Evolutionary conservation across 1,284 basidiomycete species (phyloP).

Genomic region (Boletus semigastroideus): DNA sequence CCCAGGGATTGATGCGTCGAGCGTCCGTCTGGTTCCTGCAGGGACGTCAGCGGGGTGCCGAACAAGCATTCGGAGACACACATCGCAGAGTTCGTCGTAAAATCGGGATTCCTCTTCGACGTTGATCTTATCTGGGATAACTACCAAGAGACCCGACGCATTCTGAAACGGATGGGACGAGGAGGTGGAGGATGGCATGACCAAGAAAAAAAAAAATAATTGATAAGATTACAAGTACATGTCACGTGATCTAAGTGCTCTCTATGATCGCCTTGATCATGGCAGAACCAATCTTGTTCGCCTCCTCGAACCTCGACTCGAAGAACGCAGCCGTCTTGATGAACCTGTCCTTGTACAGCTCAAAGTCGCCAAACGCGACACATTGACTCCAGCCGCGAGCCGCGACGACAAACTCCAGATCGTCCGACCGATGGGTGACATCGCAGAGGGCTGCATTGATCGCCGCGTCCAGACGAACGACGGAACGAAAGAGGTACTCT

Average conservation of each 20-base stretch:
- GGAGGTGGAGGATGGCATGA: neutral
- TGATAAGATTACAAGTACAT: neutral
- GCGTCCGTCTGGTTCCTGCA: conserved; percentile 23
- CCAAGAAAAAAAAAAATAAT: neutral
- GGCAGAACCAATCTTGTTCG: conserved; percentile 76
- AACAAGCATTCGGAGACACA: conserved; percentile 11
- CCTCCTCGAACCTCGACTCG: conserved; percentile 85
- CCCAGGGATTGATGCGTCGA: conserved; percentile 31
- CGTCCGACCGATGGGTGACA: conserved; percentile 83
- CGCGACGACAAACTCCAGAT: conserved; percentile 93
- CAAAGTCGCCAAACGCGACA: conserved; percentile 90
- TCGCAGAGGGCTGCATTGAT: conserved; percentile 80
- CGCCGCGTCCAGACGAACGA: conserved; percentile 62
- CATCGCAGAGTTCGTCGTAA: conserved; percentile 48
- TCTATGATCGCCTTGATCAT: conserved; percentile 91
- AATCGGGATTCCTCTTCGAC: conserved; percentile 48
- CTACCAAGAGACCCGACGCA: conserved; percentile 24
- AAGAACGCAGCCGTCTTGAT: conserved; percentile 84
- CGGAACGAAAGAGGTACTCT: conserved; percentile 87
- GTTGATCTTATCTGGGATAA: conserved; percentile 40
- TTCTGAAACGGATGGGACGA: conserved; percentile 25
- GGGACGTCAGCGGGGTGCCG: neutral
- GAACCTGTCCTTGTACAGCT: conserved; percentile 84
- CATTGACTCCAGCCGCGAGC: conserved; percentile 97
- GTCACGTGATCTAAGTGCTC: conserved; percentile 27